Percentiles rank a stretch among this genome's conserved stretches.
phyloP scores from a whole-genome alignment of 2,329 filamentous ascomycete species.

The Botrytis elliptica region DNA sequence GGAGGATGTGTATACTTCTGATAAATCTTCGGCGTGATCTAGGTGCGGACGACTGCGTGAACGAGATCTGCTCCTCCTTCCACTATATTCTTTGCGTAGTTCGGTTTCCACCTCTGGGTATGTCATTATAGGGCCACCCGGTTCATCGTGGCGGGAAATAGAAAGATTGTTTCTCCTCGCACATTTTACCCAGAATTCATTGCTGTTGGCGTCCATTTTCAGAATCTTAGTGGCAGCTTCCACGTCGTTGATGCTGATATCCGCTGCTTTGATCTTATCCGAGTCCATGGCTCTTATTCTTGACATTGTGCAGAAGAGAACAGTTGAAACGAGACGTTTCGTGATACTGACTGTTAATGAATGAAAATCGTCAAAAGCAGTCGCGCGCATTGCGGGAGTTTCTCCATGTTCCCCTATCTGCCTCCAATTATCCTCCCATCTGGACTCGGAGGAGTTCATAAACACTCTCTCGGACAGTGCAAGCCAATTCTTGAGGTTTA shows the following conservation, averaged over 20 bases:
- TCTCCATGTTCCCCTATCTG: conserved; percentile 52
- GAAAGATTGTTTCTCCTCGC: conserved; percentile 52
- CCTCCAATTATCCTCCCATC: conserved; percentile 66
- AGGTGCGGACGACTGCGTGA: conserved; percentile 15
- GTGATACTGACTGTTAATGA: conserved; percentile 66
- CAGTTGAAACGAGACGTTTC: conserved; percentile 65
- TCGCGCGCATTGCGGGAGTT: conserved; percentile 69
- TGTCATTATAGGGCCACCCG: conserved; percentile 31
- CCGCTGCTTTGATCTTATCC: conserved; percentile 37
- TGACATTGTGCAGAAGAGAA: conserved; percentile 68
- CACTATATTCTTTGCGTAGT: conserved; percentile 28
- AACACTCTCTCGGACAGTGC: conserved; percentile 65
- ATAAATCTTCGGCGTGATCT: neutral
- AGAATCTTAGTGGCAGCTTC: conserved; percentile 54
- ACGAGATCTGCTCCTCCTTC: conserved; percentile 22
- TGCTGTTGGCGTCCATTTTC: conserved; percentile 47
- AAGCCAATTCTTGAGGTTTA: conserved; percentile 61
- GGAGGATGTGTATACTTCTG: conserved; percentile 17
- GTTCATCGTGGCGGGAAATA: conserved; percentile 44
- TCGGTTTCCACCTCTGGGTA: conserved; percentile 41
- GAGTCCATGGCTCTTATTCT: conserved; percentile 53
- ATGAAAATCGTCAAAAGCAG: conserved; percentile 74
- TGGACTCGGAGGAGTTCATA: conserved; percentile 64
- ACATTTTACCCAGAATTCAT: conserved; percentile 51
- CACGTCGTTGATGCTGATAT: conserved; percentile 43